phyloP scores from a whole-genome alignment of 2,329 filamentous ascomycete species.

The Alternaria longipes region DNA sequence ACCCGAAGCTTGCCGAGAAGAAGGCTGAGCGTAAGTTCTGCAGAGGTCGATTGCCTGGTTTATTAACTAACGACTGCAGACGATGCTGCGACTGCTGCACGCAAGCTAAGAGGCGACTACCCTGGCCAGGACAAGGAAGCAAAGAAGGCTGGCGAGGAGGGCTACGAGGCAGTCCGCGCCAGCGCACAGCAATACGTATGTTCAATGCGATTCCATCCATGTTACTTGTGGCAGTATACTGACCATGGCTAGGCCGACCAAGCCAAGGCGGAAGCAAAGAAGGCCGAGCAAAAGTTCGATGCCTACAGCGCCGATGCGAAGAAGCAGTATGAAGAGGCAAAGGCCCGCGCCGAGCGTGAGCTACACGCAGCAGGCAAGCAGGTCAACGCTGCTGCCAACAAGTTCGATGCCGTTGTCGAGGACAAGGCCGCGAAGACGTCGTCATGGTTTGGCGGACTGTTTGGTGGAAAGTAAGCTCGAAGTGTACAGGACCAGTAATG shows the following conservation, averaged over 20 bases:
- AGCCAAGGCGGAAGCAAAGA: constrained; percentile 62
- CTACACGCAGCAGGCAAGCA: constrained; percentile 56
- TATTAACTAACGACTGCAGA: constrained; percentile 61
- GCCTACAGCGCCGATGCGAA: constrained; percentile 65
- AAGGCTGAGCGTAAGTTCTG: constrained; percentile 77
- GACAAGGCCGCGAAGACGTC: constrained; percentile 82
- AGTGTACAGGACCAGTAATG: constrained; percentile 1
- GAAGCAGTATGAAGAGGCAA: constrained; percentile 67
- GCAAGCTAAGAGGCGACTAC: constrained; percentile 71
- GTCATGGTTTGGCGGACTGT: constrained; percentile 85
- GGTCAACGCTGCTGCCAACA: constrained; percentile 69
- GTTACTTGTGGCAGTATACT: constrained; percentile 14
- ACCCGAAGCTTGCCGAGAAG: constrained; percentile 83
- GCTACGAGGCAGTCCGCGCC: constrained; percentile 54
- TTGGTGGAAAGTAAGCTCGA: constrained; percentile 67
- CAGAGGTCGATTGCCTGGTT: not conserved
- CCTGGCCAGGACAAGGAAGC: constrained; percentile 69
- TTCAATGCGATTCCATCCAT: constrained; percentile 3
- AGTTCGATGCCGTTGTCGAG: constrained; percentile 84
- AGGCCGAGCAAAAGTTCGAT: constrained; percentile 69
- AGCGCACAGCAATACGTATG: constrained; percentile 55
- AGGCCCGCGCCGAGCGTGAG: constrained; percentile 63
- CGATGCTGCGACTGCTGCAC: constrained; percentile 75
- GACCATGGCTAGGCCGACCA: constrained; percentile 48
- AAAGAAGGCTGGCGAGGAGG: constrained; percentile 69